Base-by-base conservation (phyloP, 106 monocot species). In the Dendrobium chrysotoxum region DNA sequence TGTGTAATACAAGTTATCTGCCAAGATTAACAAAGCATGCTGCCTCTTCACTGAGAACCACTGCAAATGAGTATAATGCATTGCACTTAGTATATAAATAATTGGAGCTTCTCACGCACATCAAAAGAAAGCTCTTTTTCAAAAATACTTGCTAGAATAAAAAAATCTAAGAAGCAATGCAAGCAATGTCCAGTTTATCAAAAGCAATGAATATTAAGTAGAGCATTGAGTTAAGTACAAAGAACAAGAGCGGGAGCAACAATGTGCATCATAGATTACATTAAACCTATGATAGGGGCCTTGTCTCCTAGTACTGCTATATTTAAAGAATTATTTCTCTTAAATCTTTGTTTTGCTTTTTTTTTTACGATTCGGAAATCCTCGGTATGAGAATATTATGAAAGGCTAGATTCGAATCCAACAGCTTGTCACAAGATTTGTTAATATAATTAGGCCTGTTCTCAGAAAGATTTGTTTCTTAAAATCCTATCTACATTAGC, bases 31-130 rank as follows among this genome's bases (percentile, higher is more conserved):
- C 76, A 96, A 53, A 70, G 95, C 95, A 88, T 96, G 95, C 46
- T 88, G 85, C 58, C 95, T 77, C 85, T 93, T 96, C 78, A 96
- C 78, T 55, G 95, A 83, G 79, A 93, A 96, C 95, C 95, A 96
- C 95, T 96, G 95, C 46, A 87, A 41, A 80, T 75, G 68, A 58
- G 84, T 18, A 82, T 40, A 39, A 79, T 11, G 21, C 17, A 7
- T 75, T 42, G 7, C 41, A 41, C n/a, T 75, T 21, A 42, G 16
- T 13, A 71, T 38, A 71, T 13, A 38, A 71, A 71, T 16, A 71
- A 71, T 4, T 65, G 26, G 64, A 65, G 6, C 64, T 65, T 65
- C 26, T 65, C 64, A 65, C 25, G 11, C 25, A 26, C 64, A 65
- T 65, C 64, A 65, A 65, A 65, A 65, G 64, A 65, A 65, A 23